Evolutionary conservation across 805 yeast genomes (phyloP), one percentile per base, ranked within the genome.

Genomic region (Yarrowia sp.): DNA sequence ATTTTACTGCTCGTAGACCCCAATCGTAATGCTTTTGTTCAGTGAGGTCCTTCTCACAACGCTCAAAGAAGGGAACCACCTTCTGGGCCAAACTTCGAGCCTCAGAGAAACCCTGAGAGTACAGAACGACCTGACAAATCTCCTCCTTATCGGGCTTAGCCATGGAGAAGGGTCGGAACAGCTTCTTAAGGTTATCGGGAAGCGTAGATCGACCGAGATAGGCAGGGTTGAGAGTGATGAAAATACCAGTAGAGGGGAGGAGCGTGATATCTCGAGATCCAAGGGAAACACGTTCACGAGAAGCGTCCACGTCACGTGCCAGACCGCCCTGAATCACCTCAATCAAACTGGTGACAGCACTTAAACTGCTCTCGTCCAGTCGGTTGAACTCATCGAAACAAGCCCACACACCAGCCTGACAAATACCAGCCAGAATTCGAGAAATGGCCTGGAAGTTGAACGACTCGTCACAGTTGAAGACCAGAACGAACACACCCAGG

Each of bases 311-410:
- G 10, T 36, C 43, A 19, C 58, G 58, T 36, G 50, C 43, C 49
- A 63, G 47, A 1, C 64, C 68, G 9, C 17, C 24, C 73, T 91
- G 94, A 44, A 92, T 90, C 34, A 76, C 79, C 71, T 89, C 96
- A 33, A 94, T 83, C 72, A 88, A 91, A 0, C 94, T 85, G 0
- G 98, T 88, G 0, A 92, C 89, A 0, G 97, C 93, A 77, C 97
- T 91, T 58, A 94, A 79, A 69, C 88, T 88, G 14, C 82, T 82
- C 68, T 84, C 85, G 46, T 86, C 88, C 38, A 94, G 81, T 70
- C 98, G 81, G 74, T 94, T 94, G 74, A 94, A 93, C 76, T 94
- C 98, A 76, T 94, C 98, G 78, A 94, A 94, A 76, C 98, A 94
- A 5, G 93, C 96, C 97, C 97, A 94, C 0, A 92, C 88, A 0